phyloP scores from a whole-genome alignment of 768 basidiomycete species.

The Hericium erinaceus region DNA sequence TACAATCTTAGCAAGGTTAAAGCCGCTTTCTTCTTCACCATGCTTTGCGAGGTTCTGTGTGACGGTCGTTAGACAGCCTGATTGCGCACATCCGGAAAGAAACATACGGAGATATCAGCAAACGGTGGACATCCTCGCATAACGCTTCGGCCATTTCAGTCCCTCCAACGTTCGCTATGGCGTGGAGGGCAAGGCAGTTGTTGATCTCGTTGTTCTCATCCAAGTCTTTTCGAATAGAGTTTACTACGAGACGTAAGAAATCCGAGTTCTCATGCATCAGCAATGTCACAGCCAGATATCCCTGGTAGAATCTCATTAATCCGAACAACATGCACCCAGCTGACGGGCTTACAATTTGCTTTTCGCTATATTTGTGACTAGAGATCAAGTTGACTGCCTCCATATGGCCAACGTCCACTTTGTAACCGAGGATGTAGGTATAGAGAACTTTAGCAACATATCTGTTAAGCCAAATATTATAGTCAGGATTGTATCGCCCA shows the following conservation, averaged over 20 bases:
- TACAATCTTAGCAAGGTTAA: slow-evolving; percentile 87
- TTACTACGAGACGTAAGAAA: slow-evolving; percentile 91
- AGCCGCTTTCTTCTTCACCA: slow-evolving; percentile 98
- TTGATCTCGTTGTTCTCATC: slow-evolving; percentile 91
- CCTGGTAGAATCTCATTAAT: slow-evolving; percentile 37
- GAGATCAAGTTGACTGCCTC: slow-evolving; percentile 98
- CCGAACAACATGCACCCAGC: not conserved
- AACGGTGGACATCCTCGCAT: slow-evolving; percentile 85
- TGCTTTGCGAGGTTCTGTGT: slow-evolving; percentile 79
- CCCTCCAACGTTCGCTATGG: slow-evolving; percentile 96
- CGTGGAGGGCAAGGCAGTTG: slow-evolving; percentile 94
- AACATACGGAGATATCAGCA: slow-evolving; percentile 87
- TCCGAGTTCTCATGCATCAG: slow-evolving; percentile 99
- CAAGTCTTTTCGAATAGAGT: slow-evolving; percentile 95
- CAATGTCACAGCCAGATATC: slow-evolving; percentile 93
- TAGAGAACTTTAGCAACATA: slow-evolving; percentile 99
- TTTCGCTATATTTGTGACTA: slow-evolving; percentile 92
- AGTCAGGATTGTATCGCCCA: not conserved
- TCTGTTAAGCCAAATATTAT: slow-evolving; percentile 22
- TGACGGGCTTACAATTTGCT: slow-evolving; percentile 79
- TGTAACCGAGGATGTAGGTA: slow-evolving; percentile 98
- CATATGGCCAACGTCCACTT: slow-evolving; percentile 98
- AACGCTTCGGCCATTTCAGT: slow-evolving; percentile 98
- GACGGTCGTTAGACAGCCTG: slow-evolving; percentile 10
- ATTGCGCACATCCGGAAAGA: not conserved